Conservation (phyloP, 176 grass and related monocot genomes). For the Zizania latifolia region DNA sequence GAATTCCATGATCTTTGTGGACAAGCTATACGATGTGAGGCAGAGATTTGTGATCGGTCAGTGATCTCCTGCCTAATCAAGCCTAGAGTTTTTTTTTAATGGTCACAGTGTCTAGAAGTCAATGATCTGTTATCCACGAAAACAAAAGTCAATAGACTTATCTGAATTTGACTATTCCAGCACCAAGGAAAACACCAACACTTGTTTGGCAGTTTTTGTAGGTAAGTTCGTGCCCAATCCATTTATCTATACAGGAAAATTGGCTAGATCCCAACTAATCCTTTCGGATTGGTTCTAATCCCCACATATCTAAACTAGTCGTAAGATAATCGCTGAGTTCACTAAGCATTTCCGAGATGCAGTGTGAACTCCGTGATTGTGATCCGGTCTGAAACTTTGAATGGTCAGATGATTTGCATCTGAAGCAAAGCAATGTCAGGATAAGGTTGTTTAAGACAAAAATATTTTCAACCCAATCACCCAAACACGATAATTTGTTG, state of each 20-base stretch:
- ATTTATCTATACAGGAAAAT: not conserved
- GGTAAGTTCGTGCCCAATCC: not conserved
- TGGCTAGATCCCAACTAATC: not conserved
- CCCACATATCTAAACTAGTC: not conserved
- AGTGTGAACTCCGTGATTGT: not conserved
- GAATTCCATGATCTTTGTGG: not conserved
- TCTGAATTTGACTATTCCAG: not conserved
- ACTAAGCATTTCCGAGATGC: not conserved
- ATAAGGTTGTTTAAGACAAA: not conserved
- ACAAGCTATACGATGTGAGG: not conserved
- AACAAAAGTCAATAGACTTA: not conserved
- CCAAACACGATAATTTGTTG: not conserved
- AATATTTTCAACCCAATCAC: not conserved
- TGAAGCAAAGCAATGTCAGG: not conserved
- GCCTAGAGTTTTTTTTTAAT: no score
- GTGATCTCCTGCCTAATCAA: not conserved
- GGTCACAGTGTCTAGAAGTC: not conserved
- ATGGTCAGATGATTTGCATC: not conserved
- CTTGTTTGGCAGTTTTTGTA: not conserved
- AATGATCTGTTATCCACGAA: not conserved
- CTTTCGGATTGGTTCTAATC: not conserved
- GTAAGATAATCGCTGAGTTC: not conserved
- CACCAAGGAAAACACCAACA: not conserved
- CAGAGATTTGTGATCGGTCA: not conserved
- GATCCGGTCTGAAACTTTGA: not conserved